Evolutionary conservation across 2,329 filamentous ascomycete genomes (phyloP).

Genomic region (Chaetoscypha palmicola): DNA sequence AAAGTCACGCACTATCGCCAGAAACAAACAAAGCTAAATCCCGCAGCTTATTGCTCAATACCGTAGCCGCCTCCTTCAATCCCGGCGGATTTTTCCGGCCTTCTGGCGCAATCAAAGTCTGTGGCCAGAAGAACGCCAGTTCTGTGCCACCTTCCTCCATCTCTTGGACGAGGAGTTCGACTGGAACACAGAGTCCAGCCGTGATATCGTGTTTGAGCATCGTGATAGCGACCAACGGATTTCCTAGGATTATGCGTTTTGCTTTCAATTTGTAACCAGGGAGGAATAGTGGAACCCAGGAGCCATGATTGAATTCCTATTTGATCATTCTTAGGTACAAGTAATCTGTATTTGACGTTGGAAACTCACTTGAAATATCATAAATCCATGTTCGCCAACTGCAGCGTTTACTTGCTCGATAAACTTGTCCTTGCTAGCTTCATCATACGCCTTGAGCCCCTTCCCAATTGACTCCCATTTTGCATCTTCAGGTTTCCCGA

Average conservation of each 20-base stretch:
- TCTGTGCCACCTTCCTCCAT: conserved; percentile 13
- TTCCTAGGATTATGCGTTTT: conserved; percentile 21
- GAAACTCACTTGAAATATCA: conserved; percentile 16
- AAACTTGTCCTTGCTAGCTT: conserved; percentile 10
- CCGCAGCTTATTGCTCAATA: conserved; percentile 17
- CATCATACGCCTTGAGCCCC: conserved; percentile 6
- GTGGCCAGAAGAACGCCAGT: conserved; percentile 18
- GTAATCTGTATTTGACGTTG: background rate
- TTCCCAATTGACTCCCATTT: conserved; percentile 7
- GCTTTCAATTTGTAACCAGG: conserved; percentile 11
- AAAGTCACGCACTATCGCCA: too few relatives aligned
- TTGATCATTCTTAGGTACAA: background rate
- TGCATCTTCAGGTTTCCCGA: conserved; percentile 6
- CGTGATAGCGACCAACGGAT: conserved; percentile 22
- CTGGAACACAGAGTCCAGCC: conserved; percentile 19
- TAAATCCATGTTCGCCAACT: conserved; percentile 20
- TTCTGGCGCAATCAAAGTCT: conserved; percentile 14
- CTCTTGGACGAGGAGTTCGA: conserved; percentile 20
- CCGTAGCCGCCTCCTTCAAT: conserved; percentile 11
- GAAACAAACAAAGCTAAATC: conserved; percentile 8
- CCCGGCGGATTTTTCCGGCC: conserved; percentile 4
- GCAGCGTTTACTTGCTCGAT: conserved; percentile 1
- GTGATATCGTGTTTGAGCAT: conserved; percentile 18
- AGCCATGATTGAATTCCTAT: conserved; percentile 20
- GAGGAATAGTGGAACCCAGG: conserved; percentile 19